Evolutionary conservation across 1,284 basidiomycete species (phyloP), one percentile per base, ranked within the genome.

Genomic region (Exobasidium cylindrosporum): DNA sequence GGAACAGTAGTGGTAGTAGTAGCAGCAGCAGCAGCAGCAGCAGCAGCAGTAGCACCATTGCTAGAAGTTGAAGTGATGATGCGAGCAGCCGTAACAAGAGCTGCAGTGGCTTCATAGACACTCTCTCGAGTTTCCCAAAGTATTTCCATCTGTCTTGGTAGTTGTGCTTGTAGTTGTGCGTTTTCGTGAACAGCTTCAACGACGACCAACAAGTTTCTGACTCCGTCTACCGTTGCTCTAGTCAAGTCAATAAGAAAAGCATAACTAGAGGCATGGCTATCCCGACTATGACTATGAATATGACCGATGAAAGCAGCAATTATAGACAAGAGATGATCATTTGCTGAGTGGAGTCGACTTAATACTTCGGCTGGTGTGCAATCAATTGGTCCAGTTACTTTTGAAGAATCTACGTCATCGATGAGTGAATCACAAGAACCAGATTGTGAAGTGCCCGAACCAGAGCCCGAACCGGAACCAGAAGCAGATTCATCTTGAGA

Each of bases 261-360:
- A 40, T 92, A 95, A 6, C 92, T 91, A 0, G 93, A 90, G 0
- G 75, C 70, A 80, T 96, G 92, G 21, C 90, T 90, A 26, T 86
- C 84, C 57, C 90, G 87, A 21, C 90, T 89, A 82, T 97, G 91
- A 14, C 90, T 91, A 77, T 98, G 94, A 0, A 92, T 90, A 75
- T 97, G 93, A 0, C 94, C 94, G 73, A 98, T 95, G 80, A 98
- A 94, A 1, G 93, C 93, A 11, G 95, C 94, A 72, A 97, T 92
- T 17, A 91, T 90, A 3, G 92, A 95, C 5, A 97, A 83, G 67
- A 96, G 89, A 58, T 74, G 70, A 44, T 77, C 74, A 63, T 89
- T 87, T 74, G 95, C 92, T 23, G 77, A 70, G 32, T 74, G 77
- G 58, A 79, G 73, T 4, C 82, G 73, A 40, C 81, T 76, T 58